Evolutionary conservation across 352 stramenopile species (phyloP).

Genomic region (Pythium angustatum): DNA sequence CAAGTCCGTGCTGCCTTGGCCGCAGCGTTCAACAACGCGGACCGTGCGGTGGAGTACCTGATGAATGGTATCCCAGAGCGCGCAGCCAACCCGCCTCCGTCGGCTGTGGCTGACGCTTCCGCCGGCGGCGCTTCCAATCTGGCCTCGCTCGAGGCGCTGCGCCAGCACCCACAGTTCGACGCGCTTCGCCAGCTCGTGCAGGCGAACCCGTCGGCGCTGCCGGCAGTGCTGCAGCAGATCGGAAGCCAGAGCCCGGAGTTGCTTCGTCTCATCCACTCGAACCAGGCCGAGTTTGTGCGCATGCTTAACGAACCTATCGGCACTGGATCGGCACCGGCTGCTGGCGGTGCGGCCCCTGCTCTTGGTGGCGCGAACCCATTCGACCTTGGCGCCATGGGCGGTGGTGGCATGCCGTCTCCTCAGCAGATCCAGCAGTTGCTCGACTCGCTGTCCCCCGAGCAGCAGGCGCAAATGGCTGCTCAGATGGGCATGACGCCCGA

Average conservation of each 20-base stretch:
- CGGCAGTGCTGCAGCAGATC: constrained; percentile 85
- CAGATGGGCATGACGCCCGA: constrained; percentile 87
- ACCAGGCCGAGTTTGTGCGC: constrained; percentile 85
- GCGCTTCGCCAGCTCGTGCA: constrained; percentile 80
- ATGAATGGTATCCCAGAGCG: constrained; percentile 87
- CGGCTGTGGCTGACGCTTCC: constrained; percentile 27
- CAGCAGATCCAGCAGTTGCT: constrained; percentile 86
- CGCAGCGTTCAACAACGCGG: constrained; percentile 86
- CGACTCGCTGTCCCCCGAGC: constrained; percentile 72
- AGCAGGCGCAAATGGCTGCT: constrained; percentile 77
- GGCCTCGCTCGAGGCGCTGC: constrained; percentile 69
- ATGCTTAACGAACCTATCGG: constrained; percentile 89
- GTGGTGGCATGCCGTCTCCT: constrained; percentile 63
- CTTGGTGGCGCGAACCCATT: constrained; percentile 45
- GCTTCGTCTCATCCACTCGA: constrained; percentile 81
- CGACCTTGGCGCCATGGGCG: constrained; percentile 46
- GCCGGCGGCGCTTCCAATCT: constrained; percentile 26
- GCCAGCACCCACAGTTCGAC: constrained; percentile 86
- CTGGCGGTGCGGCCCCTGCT: constrained; percentile 17
- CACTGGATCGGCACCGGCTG: constrained; percentile 39
- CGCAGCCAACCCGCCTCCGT: constrained; percentile 29
- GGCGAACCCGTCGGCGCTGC: constrained; percentile 78
- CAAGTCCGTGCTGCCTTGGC: constrained; percentile 75
- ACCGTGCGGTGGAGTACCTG: constrained; percentile 87
- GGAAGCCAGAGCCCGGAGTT: constrained; percentile 81